These are phyloP conservation scores for Plasmodium gaboni DNA, from an alignment of 169 alveolate species.

Conservation along the genomic window DNA sequence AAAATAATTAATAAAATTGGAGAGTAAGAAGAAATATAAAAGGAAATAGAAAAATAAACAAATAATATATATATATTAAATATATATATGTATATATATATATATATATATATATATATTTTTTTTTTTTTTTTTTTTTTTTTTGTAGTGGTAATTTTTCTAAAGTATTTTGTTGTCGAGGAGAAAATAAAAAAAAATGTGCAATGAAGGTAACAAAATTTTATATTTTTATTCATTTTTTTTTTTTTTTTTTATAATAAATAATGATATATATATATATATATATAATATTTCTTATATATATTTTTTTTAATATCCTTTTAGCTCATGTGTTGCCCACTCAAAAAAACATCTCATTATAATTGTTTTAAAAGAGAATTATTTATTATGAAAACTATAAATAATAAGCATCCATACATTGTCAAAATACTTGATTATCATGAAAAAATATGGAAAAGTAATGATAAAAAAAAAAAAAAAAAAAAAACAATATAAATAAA, in stretches of 20 bases:
- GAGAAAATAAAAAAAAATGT: slow-evolving; percentile 65
- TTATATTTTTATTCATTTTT: neutral
- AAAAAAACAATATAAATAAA: neutral
- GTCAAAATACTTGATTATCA: slow-evolving; percentile 72
- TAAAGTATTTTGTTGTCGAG: slow-evolving; percentile 74
- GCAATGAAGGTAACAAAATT: slow-evolving; percentile 60
- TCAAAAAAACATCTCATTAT: slow-evolving; percentile 67
- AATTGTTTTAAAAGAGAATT: slow-evolving; percentile 68
- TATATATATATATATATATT: neutral
- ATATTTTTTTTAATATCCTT: neutral
- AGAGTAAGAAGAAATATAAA: slow-evolving; percentile 33
- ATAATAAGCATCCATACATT: slow-evolving; percentile 67
- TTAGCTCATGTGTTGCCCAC: slow-evolving; percentile 71
- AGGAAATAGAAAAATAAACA: too few relatives aligned
- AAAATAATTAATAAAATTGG: slow-evolving; percentile 75
- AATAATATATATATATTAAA: neutral
- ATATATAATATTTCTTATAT: neutral
- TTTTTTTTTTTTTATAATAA: neutral
- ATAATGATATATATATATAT: neutral
- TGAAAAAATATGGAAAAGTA: slow-evolving; percentile 74
- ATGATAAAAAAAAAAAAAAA: neutral
- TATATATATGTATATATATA: neutral
- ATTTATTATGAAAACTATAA: slow-evolving; percentile 70
- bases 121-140: slow-evolving; percentile 14
- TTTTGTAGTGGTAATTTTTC: slow-evolving; percentile 65